Evolutionary conservation across 495 filamentous ascomycete species (phyloP), one percentile per base, ranked within the genome.

Genomic region (Penicillium dipodomyicola): DNA sequence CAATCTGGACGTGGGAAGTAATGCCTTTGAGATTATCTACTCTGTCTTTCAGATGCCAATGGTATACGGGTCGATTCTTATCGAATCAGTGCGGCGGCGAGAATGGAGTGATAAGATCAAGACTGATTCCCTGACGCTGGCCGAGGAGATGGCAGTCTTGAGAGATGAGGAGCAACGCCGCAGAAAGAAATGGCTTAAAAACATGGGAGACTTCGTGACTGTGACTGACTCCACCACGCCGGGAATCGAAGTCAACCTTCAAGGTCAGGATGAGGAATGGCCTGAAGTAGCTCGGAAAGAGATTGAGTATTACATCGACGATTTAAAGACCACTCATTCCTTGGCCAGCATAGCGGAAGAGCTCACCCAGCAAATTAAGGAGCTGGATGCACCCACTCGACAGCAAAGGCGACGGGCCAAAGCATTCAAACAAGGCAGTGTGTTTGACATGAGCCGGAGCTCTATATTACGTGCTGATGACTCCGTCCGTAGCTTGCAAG

Each of bases 391-490:
- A 42, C 92, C 92, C 1, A 91, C 88, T 5, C 86, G 85, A 59
- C 88, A 90, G 65, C 83, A 85, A 63, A 81, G 83, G 44, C 90
- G 88, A 67, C 81, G 89, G 48, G 84, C 90, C 39, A 95, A 92
- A 64, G 91, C 90, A 0, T 97, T 99, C 80, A 97, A 96, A 65
- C 90, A 92, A 62, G 95, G 94, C 40, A 97, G 92, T 63, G 81
- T 99, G 12, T 92, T 97, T 62, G 94, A 97, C 63, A 41, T 77
- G 54, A 89, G 91, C 33, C 84, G 84, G 56, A 92, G 87, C 54
- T 92, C 92, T 10, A 78, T 97, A 33, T 79, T 93, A 8, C 82
- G 88, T 35, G 89, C 86, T 19, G 91, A 96, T 61, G 91, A 93
- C 59, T 90, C 96, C 52, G 77, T 90, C 25, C 75, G 78, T 37